Percentiles rank a stretch among this genome's conserved stretches.
These are phyloP conservation scores for Scedosporium boydii DNA, from an alignment of 2,329 filamentous ascomycete species.

Conservation along the genomic window DNA sequence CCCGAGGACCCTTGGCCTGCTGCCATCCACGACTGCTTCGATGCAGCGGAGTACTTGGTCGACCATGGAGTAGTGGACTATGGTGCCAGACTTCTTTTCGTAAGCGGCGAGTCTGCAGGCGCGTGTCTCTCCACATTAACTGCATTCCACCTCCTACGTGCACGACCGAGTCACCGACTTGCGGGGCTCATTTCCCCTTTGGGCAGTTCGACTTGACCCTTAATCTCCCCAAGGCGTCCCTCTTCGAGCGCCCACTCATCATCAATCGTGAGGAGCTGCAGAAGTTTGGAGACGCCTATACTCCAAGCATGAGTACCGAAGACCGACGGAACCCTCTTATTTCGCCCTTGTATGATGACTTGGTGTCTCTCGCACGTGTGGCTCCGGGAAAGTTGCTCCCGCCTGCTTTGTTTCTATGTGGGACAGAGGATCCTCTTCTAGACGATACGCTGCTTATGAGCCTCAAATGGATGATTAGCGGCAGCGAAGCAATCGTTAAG, in stretches of 20 bases:
- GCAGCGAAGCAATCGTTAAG: conserved; percentile 30
- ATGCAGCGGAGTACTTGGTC: conserved; percentile 43
- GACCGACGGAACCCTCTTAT: background rate
- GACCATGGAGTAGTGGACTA: conserved; percentile 31
- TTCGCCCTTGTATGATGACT: background rate
- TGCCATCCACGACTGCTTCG: conserved; percentile 45
- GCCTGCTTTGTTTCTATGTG: conserved; percentile 42
- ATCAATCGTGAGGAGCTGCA: conserved; percentile 35
- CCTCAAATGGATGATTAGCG: conserved; percentile 34
- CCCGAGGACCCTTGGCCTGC: conserved; percentile 49
- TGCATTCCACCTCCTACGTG: conserved; percentile 34
- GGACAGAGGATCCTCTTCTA: conserved; percentile 36
- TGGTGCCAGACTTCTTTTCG: conserved; percentile 27
- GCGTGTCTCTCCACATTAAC: conserved; percentile 3
- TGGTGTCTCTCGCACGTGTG: background rate
- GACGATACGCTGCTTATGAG: conserved; percentile 36
- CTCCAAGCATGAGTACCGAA: background rate
- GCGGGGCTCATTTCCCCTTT: conserved; percentile 41
- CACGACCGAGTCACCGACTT: conserved; percentile 28
- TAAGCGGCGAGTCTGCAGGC: conserved; percentile 1
- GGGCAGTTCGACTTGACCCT: conserved; percentile 39
- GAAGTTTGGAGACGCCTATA: conserved; percentile 24
- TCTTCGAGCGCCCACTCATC: conserved; percentile 17
- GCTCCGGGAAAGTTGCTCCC: conserved; percentile 27
- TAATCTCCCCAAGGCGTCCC: conserved; percentile 23